These are phyloP conservation scores for Pseudofabraea citricarpa DNA, from an alignment of 2,329 filamentous ascomycete species.

Conservation along the genomic window DNA sequence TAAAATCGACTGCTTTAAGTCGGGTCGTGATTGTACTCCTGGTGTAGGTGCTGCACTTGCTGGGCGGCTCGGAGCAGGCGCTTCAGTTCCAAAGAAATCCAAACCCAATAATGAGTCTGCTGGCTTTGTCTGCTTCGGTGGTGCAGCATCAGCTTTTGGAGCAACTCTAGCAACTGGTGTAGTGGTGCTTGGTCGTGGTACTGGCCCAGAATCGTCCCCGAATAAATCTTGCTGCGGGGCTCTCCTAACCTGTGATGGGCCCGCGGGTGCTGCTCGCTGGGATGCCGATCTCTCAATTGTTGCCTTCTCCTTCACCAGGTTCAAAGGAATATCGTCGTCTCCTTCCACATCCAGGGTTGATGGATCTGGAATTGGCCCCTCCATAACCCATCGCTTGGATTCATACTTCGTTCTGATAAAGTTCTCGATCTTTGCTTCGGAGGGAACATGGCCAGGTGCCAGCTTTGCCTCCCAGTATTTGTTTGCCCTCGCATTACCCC, in stretches of 20 bases:
- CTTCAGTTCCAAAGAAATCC: conserved; percentile 78
- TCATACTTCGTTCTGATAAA: conserved; percentile 99
- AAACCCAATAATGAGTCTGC: conserved; percentile 84
- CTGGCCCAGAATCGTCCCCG: conserved; percentile 63
- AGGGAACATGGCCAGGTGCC: conserved; percentile 83
- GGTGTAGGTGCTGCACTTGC: conserved; percentile 70
- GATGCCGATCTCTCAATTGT: conserved; percentile 47
- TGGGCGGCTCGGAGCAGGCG: conserved; percentile 70
- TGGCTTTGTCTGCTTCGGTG: conserved; percentile 65
- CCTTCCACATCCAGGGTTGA: conserved; percentile 75
- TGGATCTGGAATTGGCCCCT: conserved; percentile 91
- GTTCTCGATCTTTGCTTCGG: conserved; percentile 98
- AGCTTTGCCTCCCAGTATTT: conserved; percentile 99
- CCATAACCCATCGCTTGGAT: conserved; percentile 99
- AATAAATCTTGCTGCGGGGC: conserved; percentile 72
- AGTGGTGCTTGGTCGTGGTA: conserved; percentile 67
- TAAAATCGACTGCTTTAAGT: conserved; percentile 94
- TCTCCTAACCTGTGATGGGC: conserved; percentile 28
- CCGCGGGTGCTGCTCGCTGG: conserved; percentile 24
- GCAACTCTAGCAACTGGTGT: conserved; percentile 51
- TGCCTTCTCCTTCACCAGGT: conserved; percentile 62
- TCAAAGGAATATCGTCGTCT: conserved; percentile 73
- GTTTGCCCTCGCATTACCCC: conserved; percentile 95
- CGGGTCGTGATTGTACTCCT: conserved; percentile 70
- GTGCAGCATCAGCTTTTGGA: conserved; percentile 58